Evolutionary conservation across 257 asterid genomes (phyloP).

Genomic region (Paulownia fortunei): DNA sequence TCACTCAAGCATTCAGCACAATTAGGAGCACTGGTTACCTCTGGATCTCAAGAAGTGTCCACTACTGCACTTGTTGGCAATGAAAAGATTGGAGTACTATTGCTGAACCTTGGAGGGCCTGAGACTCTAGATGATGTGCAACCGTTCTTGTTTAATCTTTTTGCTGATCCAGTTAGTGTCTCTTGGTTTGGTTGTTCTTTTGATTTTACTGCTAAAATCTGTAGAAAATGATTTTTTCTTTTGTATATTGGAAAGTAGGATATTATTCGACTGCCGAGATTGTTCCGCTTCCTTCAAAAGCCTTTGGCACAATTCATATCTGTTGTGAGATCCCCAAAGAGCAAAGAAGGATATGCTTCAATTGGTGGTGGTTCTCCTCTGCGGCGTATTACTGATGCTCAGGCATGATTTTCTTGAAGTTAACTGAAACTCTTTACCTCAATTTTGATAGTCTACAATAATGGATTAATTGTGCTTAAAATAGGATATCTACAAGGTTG

Average conservation of each 20-base stretch:
- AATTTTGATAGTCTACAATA: constrained; percentile 8
- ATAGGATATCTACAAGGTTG: constrained; percentile 24
- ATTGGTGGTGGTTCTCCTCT: constrained; percentile 99
- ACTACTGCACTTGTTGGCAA: constrained; percentile 55
- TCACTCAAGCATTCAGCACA: constrained; percentile 42
- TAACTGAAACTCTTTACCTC: constrained; percentile 12
- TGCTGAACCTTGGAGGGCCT: constrained; percentile 98
- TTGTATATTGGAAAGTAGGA: constrained; percentile 60
- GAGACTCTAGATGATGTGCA: constrained; percentile 98
- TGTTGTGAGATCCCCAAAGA: constrained; percentile 92
- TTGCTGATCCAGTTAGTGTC: constrained; percentile 93
- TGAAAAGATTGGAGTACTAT: constrained; percentile 88
- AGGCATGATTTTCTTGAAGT: constrained; percentile 56
- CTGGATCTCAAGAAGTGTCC: constrained; percentile 58
- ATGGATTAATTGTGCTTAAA: constrained; percentile 23
- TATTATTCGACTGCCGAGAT: constrained; percentile 93
- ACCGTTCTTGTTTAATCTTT: constrained; percentile 94
- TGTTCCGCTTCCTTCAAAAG: constrained; percentile 92
- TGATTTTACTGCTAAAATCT: constrained; percentile 22
- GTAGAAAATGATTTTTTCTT: constrained; percentile 30
- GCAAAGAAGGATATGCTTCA: constrained; percentile 98
- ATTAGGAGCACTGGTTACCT: constrained; percentile 61
- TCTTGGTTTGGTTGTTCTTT: constrained; percentile 27
- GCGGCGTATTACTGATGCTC: constrained; percentile 96
- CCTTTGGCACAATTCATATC: constrained; percentile 97